Percentiles rank a stretch among this genome's conserved stretches.
These are phyloP conservation scores for Pichia kudriavzevii DNA, from an alignment of 1,139 yeast species.

Conservation along the genomic window DNA sequence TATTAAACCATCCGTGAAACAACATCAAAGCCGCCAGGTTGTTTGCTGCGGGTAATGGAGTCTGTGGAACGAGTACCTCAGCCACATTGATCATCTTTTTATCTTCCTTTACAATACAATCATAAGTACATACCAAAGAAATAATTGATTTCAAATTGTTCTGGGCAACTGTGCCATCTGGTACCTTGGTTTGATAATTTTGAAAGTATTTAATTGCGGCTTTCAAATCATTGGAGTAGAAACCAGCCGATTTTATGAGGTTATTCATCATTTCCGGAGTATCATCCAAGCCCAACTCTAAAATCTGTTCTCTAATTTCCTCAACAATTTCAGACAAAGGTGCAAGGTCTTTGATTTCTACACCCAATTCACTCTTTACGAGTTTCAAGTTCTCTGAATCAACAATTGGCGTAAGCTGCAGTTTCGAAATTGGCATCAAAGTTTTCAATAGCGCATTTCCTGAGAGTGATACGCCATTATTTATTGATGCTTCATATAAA, in stretches of 20 bases:
- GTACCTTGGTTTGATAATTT: constrained; percentile 35
- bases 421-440: constrained; percentile 20
- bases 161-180: constrained; percentile 29
- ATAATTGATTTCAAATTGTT: constrained; percentile 32
- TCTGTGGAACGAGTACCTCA: constrained; percentile 37
- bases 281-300: constrained; percentile 18
- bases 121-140: constrained; percentile 35
- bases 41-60: constrained; percentile 32
- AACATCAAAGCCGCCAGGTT: constrained; percentile 42
- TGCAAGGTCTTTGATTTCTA: constrained; percentile 7
- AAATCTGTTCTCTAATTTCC: constrained; percentile 17
- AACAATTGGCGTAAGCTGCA: constrained; percentile 9
- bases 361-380: constrained; percentile 5
- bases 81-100: constrained; percentile 35
- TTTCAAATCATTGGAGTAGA: constrained; percentile 30
- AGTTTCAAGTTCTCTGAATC: constrained; percentile 14
- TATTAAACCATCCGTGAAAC: constrained; percentile 36
- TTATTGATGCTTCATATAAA: constrained; percentile 17
- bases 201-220: constrained; percentile 40
- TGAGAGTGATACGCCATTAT: constrained; percentile 13
- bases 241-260: constrained; percentile 24
- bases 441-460: constrained; percentile 14
- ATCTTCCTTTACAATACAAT: constrained; percentile 34
- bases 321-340: constrained; percentile 12
- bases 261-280: constrained; percentile 18